Evolutionary conservation across 78 protist species (phyloP).

Genomic region (Pigoraptor vietnamica): DNA sequence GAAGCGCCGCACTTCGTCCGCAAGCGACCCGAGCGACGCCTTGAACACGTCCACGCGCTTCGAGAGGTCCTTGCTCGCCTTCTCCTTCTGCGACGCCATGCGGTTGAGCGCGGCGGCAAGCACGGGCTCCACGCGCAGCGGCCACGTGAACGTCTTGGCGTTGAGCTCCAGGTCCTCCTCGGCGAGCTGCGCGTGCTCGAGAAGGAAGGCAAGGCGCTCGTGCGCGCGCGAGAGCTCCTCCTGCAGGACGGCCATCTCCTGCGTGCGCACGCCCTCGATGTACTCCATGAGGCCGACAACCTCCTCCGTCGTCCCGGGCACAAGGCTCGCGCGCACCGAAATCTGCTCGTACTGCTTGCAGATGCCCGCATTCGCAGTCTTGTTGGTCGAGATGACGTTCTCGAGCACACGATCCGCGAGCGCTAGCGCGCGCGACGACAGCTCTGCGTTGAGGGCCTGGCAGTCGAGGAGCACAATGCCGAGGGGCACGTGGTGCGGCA

Average conservation of each 20-base stretch:
- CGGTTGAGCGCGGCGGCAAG: conserved; percentile 5
- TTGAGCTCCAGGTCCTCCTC: neutral
- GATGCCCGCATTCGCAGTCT: neutral
- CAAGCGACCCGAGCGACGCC: neutral
- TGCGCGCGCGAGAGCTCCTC: neutral
- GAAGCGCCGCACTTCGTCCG: neutral
- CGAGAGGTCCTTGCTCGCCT: conserved; percentile 2
- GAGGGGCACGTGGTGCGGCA: neutral
- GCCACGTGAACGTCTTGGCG: conserved; percentile 42
- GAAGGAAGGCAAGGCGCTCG: neutral
- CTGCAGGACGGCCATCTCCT: neutral
- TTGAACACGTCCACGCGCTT: conserved; percentile 41
- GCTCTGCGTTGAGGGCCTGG: neutral
- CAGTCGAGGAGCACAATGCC: neutral
- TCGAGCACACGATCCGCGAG: neutral
- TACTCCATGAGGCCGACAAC: neutral
- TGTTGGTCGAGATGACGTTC: neutral
- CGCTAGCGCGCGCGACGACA: neutral
- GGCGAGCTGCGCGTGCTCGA: neutral
- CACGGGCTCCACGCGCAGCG: neutral
- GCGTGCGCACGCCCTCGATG: neutral
- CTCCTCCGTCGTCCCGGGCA: neutral
- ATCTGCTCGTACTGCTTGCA: neutral
- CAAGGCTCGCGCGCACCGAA: neutral
- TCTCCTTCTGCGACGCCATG: conserved; percentile 23